A percentile compares a stretch with the other conserved stretches of the same genome.
Conservation (phyloP, 1,284 basidiomycete genomes). For the Pseudozyma flocculosa region DNA sequence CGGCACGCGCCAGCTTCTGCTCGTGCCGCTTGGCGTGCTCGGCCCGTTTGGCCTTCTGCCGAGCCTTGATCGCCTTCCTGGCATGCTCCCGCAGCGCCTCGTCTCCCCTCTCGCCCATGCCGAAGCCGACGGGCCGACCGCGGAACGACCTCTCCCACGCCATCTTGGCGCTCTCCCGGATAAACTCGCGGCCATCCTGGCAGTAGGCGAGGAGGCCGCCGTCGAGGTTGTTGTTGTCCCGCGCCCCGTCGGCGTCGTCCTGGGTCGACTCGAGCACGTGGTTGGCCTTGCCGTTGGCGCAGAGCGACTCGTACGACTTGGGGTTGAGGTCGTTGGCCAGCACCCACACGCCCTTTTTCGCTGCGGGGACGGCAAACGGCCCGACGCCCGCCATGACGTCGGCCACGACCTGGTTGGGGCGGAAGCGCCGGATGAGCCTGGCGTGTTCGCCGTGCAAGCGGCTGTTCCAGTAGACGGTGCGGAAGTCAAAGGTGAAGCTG, state of each 20-base stretch:
- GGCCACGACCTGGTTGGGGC: constrained; percentile 68
- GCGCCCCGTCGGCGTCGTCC: neutral
- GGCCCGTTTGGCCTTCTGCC: constrained; percentile 5
- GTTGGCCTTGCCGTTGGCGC: constrained; percentile 36
- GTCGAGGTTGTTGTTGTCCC: constrained; percentile 8
- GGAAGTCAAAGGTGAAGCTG: constrained; percentile 89
- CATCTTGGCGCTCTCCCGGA: constrained; percentile 20
- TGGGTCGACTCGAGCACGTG: constrained; percentile 18
- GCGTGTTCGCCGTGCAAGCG: constrained; percentile 87
- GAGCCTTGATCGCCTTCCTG: constrained; percentile 14
- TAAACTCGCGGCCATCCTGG: constrained; percentile 46
- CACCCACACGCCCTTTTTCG: constrained; percentile 74
- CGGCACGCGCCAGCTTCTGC: neutral
- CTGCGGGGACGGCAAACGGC: constrained; percentile 91
- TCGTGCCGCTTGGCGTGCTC: constrained; percentile 6
- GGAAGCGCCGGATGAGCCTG: constrained; percentile 73
- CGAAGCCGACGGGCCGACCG: constrained; percentile 18
- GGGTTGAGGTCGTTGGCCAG: constrained; percentile 95
- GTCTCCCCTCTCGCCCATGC: constrained; percentile 10
- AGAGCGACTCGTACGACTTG: constrained; percentile 74
- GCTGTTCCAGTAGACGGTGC: constrained; percentile 97
- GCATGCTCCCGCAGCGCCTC: constrained; percentile 9
- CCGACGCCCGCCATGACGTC: constrained; percentile 98
- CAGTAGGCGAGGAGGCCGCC: constrained; percentile 24
- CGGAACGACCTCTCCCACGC: constrained; percentile 36